Evolutionary conservation across 2,329 filamentous ascomycete species (phyloP), one percentile per base, ranked within the genome.

Genomic region (Diaporthe caulivora): DNA sequence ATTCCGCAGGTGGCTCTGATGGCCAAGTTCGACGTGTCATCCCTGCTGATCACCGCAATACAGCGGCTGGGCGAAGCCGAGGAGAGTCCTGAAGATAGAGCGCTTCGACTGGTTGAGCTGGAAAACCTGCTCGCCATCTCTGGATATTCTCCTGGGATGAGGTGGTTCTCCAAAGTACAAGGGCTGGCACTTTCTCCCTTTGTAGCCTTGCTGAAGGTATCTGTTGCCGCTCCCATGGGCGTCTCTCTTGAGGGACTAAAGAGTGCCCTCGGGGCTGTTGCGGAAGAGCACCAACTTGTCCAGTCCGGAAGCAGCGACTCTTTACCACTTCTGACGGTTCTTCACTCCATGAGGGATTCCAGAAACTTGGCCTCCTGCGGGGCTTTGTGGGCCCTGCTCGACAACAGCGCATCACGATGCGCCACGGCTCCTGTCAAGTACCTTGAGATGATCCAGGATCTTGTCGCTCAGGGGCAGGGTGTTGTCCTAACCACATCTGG

Each of bases 11-110:
- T 94, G 31, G 95, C 95, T 1, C 86, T 97, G 18, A 92, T 93
- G 76, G 93, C 95, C 77, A 97, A 93, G 76, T 97, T 98, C 78
- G 97, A 98, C 79, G 92, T 97, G 5, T 97, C 96, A 0, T 85
- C 93, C 0, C 88, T 93, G 26, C 87, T 99, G 21, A 91, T 92
- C 10, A 89, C 91, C 73, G 89, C 92, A 1, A 84, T 98, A 58
- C 86, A 89, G 72, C 87, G 87, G 42, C 82, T 94, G 13, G 90
- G 86, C 3, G 86, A 88, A 54, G 54, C 76, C 62, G 86, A 90
- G 44, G 72, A 75, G 21, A 74, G 70, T 60, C 82, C 83, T 3
- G 83, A 86, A 70, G 83, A 87, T 64, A 82, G 86, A 65, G 87
- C 87, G 1, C 84, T 95, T 60, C 86, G 90, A 29, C 81, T 93